phyloP scores from a whole-genome alignment of 176 grass and related monocot genomes.

The Triticum monococcum region DNA sequence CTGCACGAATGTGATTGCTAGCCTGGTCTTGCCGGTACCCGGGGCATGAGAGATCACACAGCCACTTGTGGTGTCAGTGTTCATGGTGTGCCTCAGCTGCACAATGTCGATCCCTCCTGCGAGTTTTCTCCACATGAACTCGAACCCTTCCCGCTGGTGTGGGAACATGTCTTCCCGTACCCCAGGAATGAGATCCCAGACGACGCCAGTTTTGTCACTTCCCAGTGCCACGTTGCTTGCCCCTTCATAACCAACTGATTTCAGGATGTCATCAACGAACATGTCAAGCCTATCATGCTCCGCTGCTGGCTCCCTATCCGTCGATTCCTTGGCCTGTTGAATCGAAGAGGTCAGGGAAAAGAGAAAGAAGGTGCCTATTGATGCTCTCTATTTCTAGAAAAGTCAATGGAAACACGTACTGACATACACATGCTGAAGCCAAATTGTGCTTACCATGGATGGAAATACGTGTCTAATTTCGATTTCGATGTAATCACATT shows the following conservation, averaged over 20 bases:
- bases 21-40: slow-evolving; percentile 73
- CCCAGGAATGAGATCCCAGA: slow-evolving; percentile 80
- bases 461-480: slow-evolving; percentile 74
- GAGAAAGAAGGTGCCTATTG: background rate
- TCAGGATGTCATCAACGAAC: slow-evolving; percentile 40
- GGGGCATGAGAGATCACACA: slow-evolving; percentile 93
- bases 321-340: slow-evolving; percentile 22
- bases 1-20: slow-evolving; percentile 71
- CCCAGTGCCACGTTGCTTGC: background rate
- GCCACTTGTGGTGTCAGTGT: slow-evolving; percentile 42
- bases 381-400: background rate
- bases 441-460: slow-evolving; percentile 45
- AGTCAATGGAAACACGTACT: no score
- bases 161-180: slow-evolving; percentile 49
- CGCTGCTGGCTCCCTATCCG: slow-evolving; percentile 7
- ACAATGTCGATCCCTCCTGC: slow-evolving; percentile 50
- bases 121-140: slow-evolving; percentile 77
- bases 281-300: slow-evolving; percentile 5
- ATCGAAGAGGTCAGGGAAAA: background rate
- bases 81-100: slow-evolving; percentile 25
- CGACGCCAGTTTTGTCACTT: slow-evolving; percentile 34
- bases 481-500: slow-evolving; percentile 55
- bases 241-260: slow-evolving; percentile 30
- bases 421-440: background rate
- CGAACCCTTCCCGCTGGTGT: slow-evolving; percentile 70